A percentile compares a stretch with the other conserved stretches of the same genome.
phyloP scores from a whole-genome alignment of 2,329 filamentous ascomycete species.

The Colletotrichum neosansevieriae region DNA sequence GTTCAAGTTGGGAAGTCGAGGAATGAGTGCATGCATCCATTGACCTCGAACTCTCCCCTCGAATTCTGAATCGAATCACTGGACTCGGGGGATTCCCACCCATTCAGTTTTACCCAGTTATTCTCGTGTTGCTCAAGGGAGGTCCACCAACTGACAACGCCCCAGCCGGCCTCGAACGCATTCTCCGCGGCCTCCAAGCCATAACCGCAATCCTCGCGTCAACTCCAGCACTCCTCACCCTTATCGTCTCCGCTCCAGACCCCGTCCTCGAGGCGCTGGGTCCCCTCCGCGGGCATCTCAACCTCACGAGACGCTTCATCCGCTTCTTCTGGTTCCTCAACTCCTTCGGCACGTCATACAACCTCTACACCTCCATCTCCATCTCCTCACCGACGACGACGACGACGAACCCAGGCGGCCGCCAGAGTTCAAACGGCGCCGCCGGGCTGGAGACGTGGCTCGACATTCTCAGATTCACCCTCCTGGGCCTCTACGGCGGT shows the following conservation, averaged over 20 bases:
- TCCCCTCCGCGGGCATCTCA: constrained; percentile 56
- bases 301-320: constrained; percentile 70
- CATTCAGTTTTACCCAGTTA: too few species aligned
- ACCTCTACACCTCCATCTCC: constrained; percentile 49
- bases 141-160: neutral
- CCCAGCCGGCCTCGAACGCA: constrained; percentile 71
- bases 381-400: constrained; percentile 41
- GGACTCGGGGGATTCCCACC: neutral
- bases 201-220: constrained; percentile 61
- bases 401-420: constrained; percentile 27
- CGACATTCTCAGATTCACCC: constrained; percentile 67
- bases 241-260: constrained; percentile 45
- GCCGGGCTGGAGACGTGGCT: constrained; percentile 56
- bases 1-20: neutral
- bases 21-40: fast-evolving
- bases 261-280: constrained; percentile 45
- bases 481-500: constrained; percentile 75
- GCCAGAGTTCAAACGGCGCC: neutral
- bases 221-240: constrained; percentile 55
- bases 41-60: neutral
- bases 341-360: constrained; percentile 65
- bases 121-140: neutral
- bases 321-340: constrained; percentile 77
- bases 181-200: constrained; percentile 69
- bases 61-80: neutral